phyloP scores from a whole-genome alignment of 2,329 filamentous ascomycete genomes.

The Epichloe sylvatica region DNA sequence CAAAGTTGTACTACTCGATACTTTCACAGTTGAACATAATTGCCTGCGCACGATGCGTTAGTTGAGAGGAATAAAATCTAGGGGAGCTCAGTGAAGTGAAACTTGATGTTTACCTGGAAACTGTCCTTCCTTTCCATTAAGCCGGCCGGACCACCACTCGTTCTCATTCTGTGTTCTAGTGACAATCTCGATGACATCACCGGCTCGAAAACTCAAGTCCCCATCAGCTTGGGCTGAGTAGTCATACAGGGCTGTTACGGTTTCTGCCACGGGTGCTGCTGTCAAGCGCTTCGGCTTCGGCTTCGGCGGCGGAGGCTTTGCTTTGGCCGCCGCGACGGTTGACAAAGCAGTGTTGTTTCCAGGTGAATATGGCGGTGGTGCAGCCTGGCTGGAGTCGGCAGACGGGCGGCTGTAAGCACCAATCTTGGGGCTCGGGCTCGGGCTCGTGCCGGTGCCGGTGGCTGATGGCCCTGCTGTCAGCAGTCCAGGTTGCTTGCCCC shows the following conservation, averaged over 20 bases:
- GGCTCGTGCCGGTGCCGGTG: conserved; percentile 9
- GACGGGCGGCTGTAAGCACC: conserved; percentile 22
- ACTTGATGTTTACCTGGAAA: conserved; percentile 65
- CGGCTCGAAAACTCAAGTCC: conserved; percentile 77
- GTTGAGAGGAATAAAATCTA: background rate
- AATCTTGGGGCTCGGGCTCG: conserved; percentile 13
- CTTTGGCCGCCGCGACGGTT: conserved; percentile 37
- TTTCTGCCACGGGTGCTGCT: conserved; percentile 53
- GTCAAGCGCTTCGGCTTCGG: conserved; percentile 68
- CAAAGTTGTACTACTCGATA: background rate
- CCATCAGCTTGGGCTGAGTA: conserved; percentile 92
- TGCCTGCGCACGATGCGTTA: background rate
- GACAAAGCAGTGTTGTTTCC: conserved; percentile 28
- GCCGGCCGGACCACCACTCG: conserved; percentile 88
- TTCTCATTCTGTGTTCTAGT: conserved; percentile 77
- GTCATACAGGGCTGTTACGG: conserved; percentile 83
- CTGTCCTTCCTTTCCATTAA: conserved; percentile 71
- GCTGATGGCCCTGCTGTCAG: conserved; percentile 32
- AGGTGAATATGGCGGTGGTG: conserved; percentile 59
- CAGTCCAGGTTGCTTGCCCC: conserved; percentile 32
- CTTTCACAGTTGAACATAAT: conserved; percentile 5
- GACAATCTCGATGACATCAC: conserved; percentile 82
- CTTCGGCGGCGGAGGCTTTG: conserved; percentile 58
- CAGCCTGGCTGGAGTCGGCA: conserved; percentile 33
- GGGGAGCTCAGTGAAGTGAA: background rate